phyloP scores from a whole-genome alignment of 2,329 filamentous ascomycete species.

The Colletotrichum cordylinicola region DNA sequence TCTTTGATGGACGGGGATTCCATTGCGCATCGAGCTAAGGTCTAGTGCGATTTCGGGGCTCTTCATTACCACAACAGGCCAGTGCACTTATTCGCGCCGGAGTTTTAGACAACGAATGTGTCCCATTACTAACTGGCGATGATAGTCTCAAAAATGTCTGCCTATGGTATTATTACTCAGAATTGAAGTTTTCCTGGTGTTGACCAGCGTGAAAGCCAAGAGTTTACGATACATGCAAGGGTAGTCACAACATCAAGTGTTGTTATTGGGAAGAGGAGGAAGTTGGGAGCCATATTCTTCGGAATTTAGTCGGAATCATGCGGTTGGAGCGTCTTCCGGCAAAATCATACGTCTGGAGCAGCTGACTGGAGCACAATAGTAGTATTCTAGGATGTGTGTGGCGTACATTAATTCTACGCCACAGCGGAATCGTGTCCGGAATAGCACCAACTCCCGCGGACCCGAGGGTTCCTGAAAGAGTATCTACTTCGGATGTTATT shows the following conservation, averaged over 20 bases:
- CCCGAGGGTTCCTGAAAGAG: not conserved
- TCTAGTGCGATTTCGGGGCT: too few relatives aligned
- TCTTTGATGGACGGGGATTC: too few relatives aligned
- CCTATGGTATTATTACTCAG: not conserved
- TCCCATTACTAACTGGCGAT: not conserved
- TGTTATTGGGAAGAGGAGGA: not conserved
- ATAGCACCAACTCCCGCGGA: not conserved
- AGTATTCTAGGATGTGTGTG: not conserved
- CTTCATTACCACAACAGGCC: too few relatives aligned
- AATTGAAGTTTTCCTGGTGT: not conserved
- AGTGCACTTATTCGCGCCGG: too few relatives aligned
- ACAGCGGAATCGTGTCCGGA: not conserved
- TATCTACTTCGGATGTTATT: not conserved
- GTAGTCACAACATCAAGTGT: too few relatives aligned
- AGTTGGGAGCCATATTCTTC: not conserved
- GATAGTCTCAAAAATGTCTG: not conserved
- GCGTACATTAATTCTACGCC: not conserved
- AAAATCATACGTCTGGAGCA: not conserved
- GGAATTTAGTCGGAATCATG: not conserved
- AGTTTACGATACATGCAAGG: too few relatives aligned
- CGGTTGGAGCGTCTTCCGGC: not conserved
- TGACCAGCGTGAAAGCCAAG: not conserved
- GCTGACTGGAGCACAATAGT: not conserved
- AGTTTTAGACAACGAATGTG: too few relatives aligned
- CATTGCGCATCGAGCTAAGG: too few relatives aligned